Evolutionary conservation across 192 early-diverging fungal genomes (phyloP).

Genomic region (Linnemannia hyalina): DNA sequence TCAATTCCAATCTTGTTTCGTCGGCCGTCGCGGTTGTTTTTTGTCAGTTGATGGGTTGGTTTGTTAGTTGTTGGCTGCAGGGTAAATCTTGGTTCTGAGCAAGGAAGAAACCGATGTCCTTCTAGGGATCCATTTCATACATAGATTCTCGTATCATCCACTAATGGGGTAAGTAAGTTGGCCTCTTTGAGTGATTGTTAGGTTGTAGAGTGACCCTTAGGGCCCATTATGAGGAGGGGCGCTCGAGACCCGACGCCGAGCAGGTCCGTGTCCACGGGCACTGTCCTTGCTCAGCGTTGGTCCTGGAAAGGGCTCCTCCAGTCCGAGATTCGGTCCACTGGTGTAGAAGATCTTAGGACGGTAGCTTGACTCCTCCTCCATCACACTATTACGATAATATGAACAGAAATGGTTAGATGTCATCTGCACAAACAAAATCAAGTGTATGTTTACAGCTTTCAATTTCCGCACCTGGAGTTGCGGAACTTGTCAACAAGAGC

Average conservation of each 20-base stretch:
- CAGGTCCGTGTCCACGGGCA: not conserved
- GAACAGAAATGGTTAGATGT: not conserved
- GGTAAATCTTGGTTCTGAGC: not conserved
- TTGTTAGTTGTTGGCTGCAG: not conserved
- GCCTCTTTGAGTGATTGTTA: not conserved
- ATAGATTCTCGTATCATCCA: too few species aligned
- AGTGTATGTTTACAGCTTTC: not conserved
- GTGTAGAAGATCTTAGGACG: slow-evolving; percentile 84
- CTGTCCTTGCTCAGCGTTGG: slow-evolving; percentile 54
- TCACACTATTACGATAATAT: slow-evolving; percentile 65
- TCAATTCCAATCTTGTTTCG: not conserved
- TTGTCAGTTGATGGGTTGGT: not conserved
- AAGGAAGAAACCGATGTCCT: not conserved
- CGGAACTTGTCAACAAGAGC: slow-evolving; percentile 83
- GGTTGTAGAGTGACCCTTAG: not conserved
- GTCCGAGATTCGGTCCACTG: slow-evolving; percentile 67
- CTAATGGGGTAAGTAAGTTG: too few species aligned
- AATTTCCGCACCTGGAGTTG: slow-evolving; percentile 73
- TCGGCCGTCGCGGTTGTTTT: not conserved
- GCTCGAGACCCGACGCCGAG: not conserved
- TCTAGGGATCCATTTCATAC: too few species aligned
- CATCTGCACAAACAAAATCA: not conserved
- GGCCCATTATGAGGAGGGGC: not conserved
- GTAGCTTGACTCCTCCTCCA: slow-evolving; percentile 81
- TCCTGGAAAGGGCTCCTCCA: slow-evolving; percentile 75